Evolutionary conservation across 2,329 filamentous ascomycete genomes (phyloP), one percentile per base, ranked within the genome.

Genomic region (Xylaria sp.): DNA sequence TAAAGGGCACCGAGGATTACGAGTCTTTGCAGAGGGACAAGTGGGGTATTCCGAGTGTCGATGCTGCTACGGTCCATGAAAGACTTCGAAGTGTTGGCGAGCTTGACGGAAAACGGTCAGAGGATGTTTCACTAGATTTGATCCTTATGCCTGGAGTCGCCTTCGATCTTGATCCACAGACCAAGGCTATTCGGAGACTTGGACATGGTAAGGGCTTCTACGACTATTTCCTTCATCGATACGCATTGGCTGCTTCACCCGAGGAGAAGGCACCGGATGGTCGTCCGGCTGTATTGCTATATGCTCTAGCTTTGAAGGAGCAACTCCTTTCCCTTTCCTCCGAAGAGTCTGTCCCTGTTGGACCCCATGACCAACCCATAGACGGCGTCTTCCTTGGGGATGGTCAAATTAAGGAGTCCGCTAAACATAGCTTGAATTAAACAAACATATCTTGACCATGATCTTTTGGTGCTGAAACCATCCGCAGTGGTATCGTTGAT

Each of bases 171-270:
- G 79, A 84, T 55, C 71, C 74, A 13, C 67, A 73, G 9, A 73
- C 73, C 20, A 78, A 78, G 2, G 76, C 76, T 11, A 82, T 94
- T 56, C 84, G 88, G 62, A 83, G 94, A 64, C 81, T 97, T 18
- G 94, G 94, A 39, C 94, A 99, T 72, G 94, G 94, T 52, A 96
- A 91, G 72, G 94, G 94, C 26, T 99, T 96, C 76, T 99, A 99
- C 78, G 94, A 99, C 76, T 89, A 87, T 72, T 99, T 96, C 72
- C 76, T 99, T 69, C 84, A 88, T 66, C 85, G 88, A 63, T 96
- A 92, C 66, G 71, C 75, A 48, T 69, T 81, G 71, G 70, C 69
- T 56, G 59, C 60, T 44, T 62, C 66, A 43, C 61, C 72, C 44
- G 67, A 69, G 50, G 67, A 69, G 39, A 69, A 68, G 37, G 66